Percentiles rank a stretch among this genome's conserved stretches.
Evolutionary conservation across 2,329 filamentous ascomycete species (phyloP).

Genomic region (Fusarium annulatum): DNA sequence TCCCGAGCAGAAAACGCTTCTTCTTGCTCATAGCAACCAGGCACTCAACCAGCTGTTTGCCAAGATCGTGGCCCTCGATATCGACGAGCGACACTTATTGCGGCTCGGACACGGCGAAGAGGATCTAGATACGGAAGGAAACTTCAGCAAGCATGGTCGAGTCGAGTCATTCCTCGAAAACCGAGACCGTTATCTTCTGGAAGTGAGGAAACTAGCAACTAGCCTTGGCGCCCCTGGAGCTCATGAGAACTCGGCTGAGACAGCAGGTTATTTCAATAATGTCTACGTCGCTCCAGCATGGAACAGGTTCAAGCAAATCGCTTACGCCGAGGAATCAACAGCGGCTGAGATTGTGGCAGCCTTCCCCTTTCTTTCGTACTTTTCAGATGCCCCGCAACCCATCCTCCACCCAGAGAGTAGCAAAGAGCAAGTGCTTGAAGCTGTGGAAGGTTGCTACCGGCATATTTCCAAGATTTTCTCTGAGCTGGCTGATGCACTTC

Average conservation of each 20-base stretch:
- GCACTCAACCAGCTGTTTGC: constrained; percentile 97
- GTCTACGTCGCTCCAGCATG: constrained; percentile 92
- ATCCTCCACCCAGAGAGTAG: constrained; percentile 77
- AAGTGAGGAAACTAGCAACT: constrained; percentile 86
- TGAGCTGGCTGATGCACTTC: constrained; percentile 90
- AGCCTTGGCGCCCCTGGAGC: constrained; percentile 90
- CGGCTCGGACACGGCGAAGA: constrained; percentile 96
- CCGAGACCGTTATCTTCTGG: constrained; percentile 78
- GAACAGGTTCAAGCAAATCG: constrained; percentile 78
- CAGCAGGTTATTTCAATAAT: constrained; percentile 93
- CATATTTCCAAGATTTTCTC: constrained; percentile 92
- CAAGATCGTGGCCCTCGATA: constrained; percentile 96
- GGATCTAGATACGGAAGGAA: constrained; percentile 85
- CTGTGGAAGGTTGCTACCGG: constrained; percentile 84
- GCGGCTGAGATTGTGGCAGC: constrained; percentile 72
- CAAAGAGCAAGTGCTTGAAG: constrained; percentile 76
- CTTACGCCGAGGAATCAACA: constrained; percentile 66
- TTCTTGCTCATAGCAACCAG: constrained; percentile 97
- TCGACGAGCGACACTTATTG: constrained; percentile 92
- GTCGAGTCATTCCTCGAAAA: constrained; percentile 97
- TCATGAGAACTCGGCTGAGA: constrained; percentile 97
- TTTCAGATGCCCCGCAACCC: constrained; percentile 86
- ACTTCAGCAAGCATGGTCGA: constrained; percentile 92
- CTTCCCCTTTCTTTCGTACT: constrained; percentile 92
- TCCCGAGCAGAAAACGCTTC: constrained; percentile 87